Base-by-base conservation (phyloP, 352 stramenopile species). In the Phytophthora syringae region DNA sequence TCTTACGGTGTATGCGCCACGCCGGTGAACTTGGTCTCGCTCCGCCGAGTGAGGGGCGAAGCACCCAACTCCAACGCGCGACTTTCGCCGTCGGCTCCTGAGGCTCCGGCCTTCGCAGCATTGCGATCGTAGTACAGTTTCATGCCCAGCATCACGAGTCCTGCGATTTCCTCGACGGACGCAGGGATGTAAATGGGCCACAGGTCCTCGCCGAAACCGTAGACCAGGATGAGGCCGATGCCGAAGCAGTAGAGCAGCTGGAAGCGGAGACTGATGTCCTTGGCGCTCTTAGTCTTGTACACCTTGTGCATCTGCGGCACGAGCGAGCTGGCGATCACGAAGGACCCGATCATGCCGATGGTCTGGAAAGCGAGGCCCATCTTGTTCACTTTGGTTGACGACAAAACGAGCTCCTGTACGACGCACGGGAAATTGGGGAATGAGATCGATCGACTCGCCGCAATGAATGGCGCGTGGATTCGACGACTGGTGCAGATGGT, bases 141-240 rank as follows among this genome's bases (percentile, higher is more conserved):
- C 64, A 84, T 71, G 27, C 50, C 52, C 28, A 87, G 43, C 60
- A 84, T 58, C n/a, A 67, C 13, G 24, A 86, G n/a, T 5, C 53
- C 72, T 3, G 69, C 72, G 25, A 79, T 6, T 7, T 82, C 56
- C 50, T 86, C 79, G 30, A 88, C 62, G 27, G 69, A 68, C 13
- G 71, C 76, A 12, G 75, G 76, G 24, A 88, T 84, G 73, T 80
- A 88, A 50, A 88, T 81, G 5, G 77, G 79, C 79, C 79, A 86
- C 15, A 86, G 37, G 22, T 50, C 47, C 47, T 88, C 79, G 36
- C 80, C 76, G 52, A 83, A 64, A 20, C 77, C 77, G 60, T 86
- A 83, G 52, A 80, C 42, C 24, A 82, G 62, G 43, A 82, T 76
- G 30, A 84, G 63, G 16, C 51, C 53, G 11, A 82, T 54, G 1